A percentile compares a stretch with the other conserved stretches of the same genome.
These are phyloP conservation scores for Mortierella sp. DNA, from an alignment of 371 early-diverging fungal species.

Conservation along the genomic window DNA sequence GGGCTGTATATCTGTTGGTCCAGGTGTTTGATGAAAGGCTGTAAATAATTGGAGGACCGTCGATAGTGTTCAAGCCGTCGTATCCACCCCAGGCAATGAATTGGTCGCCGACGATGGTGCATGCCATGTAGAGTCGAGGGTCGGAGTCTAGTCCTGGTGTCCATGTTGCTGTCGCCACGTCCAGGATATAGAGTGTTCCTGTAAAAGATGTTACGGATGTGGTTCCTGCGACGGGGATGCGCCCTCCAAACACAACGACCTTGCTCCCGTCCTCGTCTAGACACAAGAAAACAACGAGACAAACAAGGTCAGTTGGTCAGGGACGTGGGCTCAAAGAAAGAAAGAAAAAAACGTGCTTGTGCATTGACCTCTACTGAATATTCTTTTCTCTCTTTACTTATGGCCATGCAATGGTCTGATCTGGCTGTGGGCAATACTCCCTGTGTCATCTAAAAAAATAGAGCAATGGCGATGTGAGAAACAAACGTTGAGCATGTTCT, in stretches of 20 bases:
- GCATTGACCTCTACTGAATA: background rate
- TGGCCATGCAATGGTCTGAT: conserved; percentile 32
- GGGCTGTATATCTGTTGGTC: conserved; percentile 21
- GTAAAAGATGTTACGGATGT: background rate
- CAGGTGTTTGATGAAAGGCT: conserved; percentile 14
- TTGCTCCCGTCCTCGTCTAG: conserved; percentile 44
- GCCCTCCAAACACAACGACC: conserved; percentile 37
- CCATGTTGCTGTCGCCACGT: conserved; percentile 20
- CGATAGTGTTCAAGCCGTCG: conserved; percentile 7
- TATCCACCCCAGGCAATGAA: conserved; percentile 42
- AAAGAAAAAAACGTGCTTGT: background rate
- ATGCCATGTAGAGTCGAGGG: conserved; percentile 27
- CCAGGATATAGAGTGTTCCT: conserved; percentile 22
- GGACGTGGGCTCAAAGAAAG: background rate
- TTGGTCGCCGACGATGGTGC: conserved; percentile 34
- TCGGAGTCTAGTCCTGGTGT: background rate
- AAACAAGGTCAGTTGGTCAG: background rate
- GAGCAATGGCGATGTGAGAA: background rate
- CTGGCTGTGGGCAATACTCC: background rate
- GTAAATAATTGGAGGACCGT: conserved; percentile 20
- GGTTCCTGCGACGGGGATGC: conserved; percentile 1
- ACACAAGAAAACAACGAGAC: background rate
- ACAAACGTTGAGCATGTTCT: background rate
- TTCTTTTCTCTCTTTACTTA: conserved; percentile 6
- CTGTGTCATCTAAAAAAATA: background rate